Evolutionary conservation across 768 basidiomycete species (phyloP), one percentile per base, ranked within the genome.

Genomic region (Macrolepiota dolichaula): DNA sequence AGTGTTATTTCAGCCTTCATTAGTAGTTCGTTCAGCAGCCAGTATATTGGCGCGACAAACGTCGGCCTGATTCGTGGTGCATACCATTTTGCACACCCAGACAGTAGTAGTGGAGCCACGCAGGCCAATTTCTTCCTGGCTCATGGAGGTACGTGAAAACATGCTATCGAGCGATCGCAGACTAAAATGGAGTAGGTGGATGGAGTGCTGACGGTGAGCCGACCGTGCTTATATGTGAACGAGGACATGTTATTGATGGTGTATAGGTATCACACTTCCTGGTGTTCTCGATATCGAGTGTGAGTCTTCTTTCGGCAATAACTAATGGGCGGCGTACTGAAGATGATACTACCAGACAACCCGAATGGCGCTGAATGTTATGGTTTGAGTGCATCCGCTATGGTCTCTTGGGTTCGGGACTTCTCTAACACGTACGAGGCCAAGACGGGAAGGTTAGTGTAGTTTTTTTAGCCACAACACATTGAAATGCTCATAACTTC

Each of bases 211-310:
- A 86, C 62, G 84, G 70, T 40, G 13, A 29, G 54, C 10, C 24
- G 11, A 11, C 19, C 5, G 10, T 24, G 19, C 12, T 9, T 11
- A 22, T 22, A 10, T 12, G 2, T 12, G 24, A 27, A 24, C 19
- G 5, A 49, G 7, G 29, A 24, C 22, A 24, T 27, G 13, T 3
- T 49, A 7, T 11, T 49, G 22, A 49, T 24, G 19, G 7, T 27
- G 25, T 13, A 24, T 44, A 55, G 54, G 54, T 11, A 57, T 57
- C 35, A 88, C 86, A 36, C 84, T 87, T 17, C 86, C 87, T 29
- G 86, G 86, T 13, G 82, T 82, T 4, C 70, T 88, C 12, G 86
- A 87, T 63, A 82, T 89, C 52, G 85, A 88, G 66, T 80, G 86
- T 86, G 37, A 59, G 78, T 66, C 19, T 24, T 35, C 27, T 29